phyloP scores from a whole-genome alignment of 2,329 filamentous ascomycete genomes.

The Pseudogymnoascus sp. region DNA sequence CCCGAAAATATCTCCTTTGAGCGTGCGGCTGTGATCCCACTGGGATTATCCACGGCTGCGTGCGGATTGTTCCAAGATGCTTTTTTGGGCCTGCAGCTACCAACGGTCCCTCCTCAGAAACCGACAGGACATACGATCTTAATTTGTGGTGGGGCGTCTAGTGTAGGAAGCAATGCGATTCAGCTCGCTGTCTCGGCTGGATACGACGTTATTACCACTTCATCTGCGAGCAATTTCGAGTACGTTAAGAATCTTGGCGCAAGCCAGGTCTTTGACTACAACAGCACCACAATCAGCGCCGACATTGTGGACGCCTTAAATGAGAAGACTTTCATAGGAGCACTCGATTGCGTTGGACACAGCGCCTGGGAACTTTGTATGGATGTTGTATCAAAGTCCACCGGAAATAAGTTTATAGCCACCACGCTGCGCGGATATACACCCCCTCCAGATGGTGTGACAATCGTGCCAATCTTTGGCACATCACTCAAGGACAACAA shows the following conservation, averaged over 20 bases:
- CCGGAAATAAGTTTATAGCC: conserved; percentile 21
- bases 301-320: conserved; percentile 17
- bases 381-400: conserved; percentile 24
- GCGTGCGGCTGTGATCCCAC: conserved; percentile 26
- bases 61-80: conserved; percentile 25
- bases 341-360: conserved; percentile 26
- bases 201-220: conserved; percentile 34
- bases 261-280: conserved; percentile 36
- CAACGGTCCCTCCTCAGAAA: conserved; percentile 19
- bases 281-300: conserved; percentile 10
- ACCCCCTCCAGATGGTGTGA: conserved; percentile 25
- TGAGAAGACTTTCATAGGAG: conserved; percentile 26
- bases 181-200: conserved; percentile 37
- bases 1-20: conserved; percentile 26
- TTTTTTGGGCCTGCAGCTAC: conserved; percentile 20
- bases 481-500: conserved; percentile 25
- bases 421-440: conserved; percentile 6
- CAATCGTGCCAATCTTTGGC: conserved; percentile 24
- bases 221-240: conserved; percentile 29
- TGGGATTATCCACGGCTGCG: conserved; percentile 27
- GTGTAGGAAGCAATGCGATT: conserved; percentile 29
- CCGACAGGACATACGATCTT: conserved; percentile 31
- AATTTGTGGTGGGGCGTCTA: conserved; percentile 21
- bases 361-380: conserved; percentile 21
- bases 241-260: conserved; percentile 35